Conservation (phyloP, 176 grass and related monocot species). For the Triticum urartu region DNA sequence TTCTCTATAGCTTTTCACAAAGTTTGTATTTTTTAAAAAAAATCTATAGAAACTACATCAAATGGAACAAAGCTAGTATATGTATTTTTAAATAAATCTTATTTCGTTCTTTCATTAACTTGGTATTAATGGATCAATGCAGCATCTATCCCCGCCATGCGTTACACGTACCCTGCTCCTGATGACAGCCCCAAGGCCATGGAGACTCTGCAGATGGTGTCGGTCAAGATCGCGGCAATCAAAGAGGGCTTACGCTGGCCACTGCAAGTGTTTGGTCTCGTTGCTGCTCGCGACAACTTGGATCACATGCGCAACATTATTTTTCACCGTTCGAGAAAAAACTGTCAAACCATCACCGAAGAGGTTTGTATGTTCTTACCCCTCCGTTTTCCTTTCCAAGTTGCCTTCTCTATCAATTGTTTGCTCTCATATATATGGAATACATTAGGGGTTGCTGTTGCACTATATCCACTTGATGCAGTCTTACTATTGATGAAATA, state of each 20-base stretch:
- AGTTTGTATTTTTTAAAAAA: not conserved
- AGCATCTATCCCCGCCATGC: not conserved
- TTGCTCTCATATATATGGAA: not conserved
- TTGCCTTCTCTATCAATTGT: not conserved
- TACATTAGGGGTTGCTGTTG: no score
- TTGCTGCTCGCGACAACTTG: not conserved
- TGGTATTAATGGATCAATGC: not conserved
- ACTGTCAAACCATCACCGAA: not conserved
- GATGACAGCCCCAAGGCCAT: not conserved
- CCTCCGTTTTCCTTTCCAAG: not conserved
- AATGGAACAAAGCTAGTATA: no score
- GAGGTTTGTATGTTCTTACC: not conserved
- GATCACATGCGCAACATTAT: not conserved
- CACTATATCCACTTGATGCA: no score
- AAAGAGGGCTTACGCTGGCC: not conserved
- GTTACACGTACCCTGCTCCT: not conserved
- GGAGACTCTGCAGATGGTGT: not conserved
- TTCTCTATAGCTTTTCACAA: not conserved
- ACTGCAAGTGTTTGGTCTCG: not conserved
- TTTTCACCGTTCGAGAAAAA: not conserved
- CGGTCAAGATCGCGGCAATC: not conserved
- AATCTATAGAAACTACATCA: no score
- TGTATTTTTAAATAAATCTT: not conserved
- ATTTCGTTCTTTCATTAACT: not conserved
- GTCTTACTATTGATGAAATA: not conserved